phyloP scores from a whole-genome alignment of 306 rosid genomes.

The Gillenia trifoliata region DNA sequence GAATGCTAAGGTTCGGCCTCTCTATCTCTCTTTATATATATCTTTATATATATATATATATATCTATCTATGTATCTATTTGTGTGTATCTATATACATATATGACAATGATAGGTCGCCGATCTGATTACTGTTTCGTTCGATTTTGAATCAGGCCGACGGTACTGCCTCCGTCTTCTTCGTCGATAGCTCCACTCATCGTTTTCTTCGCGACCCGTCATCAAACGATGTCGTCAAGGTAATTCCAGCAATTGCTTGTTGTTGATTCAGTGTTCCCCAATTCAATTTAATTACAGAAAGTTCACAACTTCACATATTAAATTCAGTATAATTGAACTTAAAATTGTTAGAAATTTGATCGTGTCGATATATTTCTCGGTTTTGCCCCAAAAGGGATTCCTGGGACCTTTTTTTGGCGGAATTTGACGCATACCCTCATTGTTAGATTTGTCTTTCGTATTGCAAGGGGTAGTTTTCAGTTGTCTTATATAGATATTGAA shows the following conservation, averaged over 20 bases:
- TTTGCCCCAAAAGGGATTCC: background rate
- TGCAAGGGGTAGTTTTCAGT: background rate
- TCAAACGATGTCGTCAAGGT: conserved; percentile 40
- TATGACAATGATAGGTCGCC: background rate
- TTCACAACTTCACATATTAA: background rate
- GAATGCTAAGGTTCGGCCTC: conserved; percentile 31
- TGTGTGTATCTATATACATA: too few relatives aligned
- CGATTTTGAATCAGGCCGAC: conserved; percentile 33
- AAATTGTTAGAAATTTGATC: background rate
- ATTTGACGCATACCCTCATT: background rate
- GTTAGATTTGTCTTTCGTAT: background rate
- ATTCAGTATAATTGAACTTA: background rate
- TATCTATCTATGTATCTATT: too few relatives aligned
- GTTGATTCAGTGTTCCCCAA: background rate
- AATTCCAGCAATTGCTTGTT: conserved; percentile 3
- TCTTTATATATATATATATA: too few relatives aligned
- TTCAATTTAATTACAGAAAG: background rate
- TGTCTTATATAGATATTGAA: background rate
- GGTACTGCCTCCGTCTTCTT: conserved; percentile 33
- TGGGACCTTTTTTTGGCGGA: background rate
- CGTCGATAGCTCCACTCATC: conserved; percentile 39
- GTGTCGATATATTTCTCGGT: background rate
- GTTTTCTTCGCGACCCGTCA: conserved; percentile 34
- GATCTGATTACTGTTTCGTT: conserved; percentile 36
- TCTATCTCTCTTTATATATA: background rate